phyloP scores from a whole-genome alignment of 1,284 basidiomycete genomes.

The Anthracocystis walkeri region DNA sequence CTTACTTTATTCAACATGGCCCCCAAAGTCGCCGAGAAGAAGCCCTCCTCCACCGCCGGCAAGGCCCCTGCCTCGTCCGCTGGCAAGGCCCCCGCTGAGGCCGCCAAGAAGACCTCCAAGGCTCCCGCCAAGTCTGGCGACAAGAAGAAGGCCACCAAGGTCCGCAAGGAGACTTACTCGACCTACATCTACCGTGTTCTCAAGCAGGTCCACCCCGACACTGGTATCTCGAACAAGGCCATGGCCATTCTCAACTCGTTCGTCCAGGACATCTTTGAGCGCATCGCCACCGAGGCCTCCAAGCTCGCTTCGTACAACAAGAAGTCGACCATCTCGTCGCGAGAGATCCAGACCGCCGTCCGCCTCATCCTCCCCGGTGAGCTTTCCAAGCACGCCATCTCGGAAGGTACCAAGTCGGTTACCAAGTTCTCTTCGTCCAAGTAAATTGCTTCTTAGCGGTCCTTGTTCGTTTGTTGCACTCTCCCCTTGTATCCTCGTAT shows the following conservation, averaged over 20 bases:
- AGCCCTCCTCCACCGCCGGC: conserved; percentile 74
- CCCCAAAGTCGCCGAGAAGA: conserved; percentile 70
- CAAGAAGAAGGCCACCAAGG: conserved; percentile 76
- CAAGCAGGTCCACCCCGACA: conserved; percentile 73
- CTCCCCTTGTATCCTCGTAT: not conserved
- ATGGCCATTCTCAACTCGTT: conserved; percentile 71
- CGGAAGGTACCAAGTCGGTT: conserved; percentile 79
- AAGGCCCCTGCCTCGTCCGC: conserved; percentile 74
- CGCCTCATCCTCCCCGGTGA: conserved; percentile 73
- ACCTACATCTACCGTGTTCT: conserved; percentile 73
- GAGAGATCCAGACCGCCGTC: conserved; percentile 70
- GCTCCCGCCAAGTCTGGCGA: conserved; percentile 72
- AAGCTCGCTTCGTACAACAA: conserved; percentile 70
- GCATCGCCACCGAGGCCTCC: conserved; percentile 70
- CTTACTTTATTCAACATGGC: conserved; percentile 54
- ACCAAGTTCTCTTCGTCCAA: conserved; percentile 74
- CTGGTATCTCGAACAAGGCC: conserved; percentile 72
- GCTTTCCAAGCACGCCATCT: conserved; percentile 84
- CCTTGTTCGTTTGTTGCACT: conserved; percentile 3
- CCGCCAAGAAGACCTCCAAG: conserved; percentile 74
- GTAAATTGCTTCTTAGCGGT: conserved; percentile 21
- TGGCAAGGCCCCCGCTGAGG: conserved; percentile 72
- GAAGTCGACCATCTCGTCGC: conserved; percentile 70
- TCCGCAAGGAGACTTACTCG: conserved; percentile 74
- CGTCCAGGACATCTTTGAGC: conserved; percentile 72